Evolutionary conservation across 2,329 filamentous ascomycete species (phyloP).

Genomic region (Colletotrichum tabaci): DNA sequence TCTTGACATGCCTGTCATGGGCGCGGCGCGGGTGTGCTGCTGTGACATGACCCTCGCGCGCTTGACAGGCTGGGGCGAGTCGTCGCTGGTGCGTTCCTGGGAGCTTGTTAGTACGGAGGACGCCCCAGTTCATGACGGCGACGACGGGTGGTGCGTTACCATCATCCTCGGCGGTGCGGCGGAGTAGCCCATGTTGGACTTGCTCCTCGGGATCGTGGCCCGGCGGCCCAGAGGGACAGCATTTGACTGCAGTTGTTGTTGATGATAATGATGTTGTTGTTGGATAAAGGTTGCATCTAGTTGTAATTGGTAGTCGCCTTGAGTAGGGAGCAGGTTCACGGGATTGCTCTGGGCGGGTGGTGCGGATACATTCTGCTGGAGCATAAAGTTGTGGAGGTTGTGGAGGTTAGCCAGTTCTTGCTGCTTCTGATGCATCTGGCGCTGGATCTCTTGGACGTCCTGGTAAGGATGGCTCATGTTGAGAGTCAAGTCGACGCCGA

Average conservation of each 20-base stretch:
- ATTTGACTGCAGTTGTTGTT: constrained; percentile 31
- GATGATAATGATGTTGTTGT: background rate
- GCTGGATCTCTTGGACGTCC: constrained; percentile 38
- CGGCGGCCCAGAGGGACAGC: constrained; percentile 24
- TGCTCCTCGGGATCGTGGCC: constrained; percentile 40
- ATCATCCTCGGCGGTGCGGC: constrained; percentile 31
- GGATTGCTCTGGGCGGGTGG: constrained; percentile 25
- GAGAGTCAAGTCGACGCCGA: constrained; percentile 20
- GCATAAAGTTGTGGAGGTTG: constrained; percentile 28
- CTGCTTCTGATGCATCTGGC: constrained; percentile 40
- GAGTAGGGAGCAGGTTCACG: constrained; percentile 24
- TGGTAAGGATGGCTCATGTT: constrained; percentile 41
- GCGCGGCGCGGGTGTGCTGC: constrained; percentile 44
- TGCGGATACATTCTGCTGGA: constrained; percentile 25
- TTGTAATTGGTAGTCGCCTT: constrained; percentile 38
- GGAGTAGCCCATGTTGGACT: constrained; percentile 42
- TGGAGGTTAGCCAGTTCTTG: constrained; percentile 39
- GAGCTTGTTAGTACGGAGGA: constrained; percentile 31
- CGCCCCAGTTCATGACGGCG: background rate
- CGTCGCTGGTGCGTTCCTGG: constrained; percentile 47
- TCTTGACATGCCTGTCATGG: constrained; percentile 48
- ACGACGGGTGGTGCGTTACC: constrained; percentile 30
- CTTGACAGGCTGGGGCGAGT: constrained; percentile 49
- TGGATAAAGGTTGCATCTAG: constrained; percentile 30
- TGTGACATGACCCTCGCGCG: constrained; percentile 54